Conservation (phyloP, 352 stramenopile species). For the Globisporangium radiosum region DNA sequence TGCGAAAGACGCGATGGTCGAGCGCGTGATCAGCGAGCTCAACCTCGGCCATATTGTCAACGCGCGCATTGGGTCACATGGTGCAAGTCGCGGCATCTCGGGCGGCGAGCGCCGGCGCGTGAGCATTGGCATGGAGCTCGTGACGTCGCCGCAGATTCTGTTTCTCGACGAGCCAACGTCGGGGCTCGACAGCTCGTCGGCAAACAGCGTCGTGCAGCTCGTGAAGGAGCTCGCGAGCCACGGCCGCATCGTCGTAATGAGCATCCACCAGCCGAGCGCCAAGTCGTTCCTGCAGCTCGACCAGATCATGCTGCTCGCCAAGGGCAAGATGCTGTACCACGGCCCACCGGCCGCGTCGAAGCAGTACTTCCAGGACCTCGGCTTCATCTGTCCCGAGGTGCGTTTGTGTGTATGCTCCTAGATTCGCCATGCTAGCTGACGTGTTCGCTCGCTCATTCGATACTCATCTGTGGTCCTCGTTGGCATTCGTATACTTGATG, state of each 20-base stretch:
- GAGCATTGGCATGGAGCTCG: constrained; percentile 92
- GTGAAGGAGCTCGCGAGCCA: constrained; percentile 80
- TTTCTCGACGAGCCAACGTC: constrained; percentile 91
- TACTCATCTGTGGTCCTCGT: too few relatives aligned
- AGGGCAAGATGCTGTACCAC: constrained; percentile 66
- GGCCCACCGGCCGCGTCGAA: constrained; percentile 41
- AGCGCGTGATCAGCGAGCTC: constrained; percentile 62
- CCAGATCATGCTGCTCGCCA: constrained; percentile 85
- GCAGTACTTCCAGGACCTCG: constrained; percentile 52
- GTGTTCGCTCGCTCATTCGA: too few relatives aligned
- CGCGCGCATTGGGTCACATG: constrained; percentile 42
- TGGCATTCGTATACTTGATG: not conserved
- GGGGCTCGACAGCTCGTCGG: constrained; percentile 88
- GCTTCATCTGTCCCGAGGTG: constrained; percentile 54
- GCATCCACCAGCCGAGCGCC: constrained; percentile 88
- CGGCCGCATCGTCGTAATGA: constrained; percentile 77
- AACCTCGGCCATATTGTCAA: constrained; percentile 64
- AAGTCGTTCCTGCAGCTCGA: constrained; percentile 90
- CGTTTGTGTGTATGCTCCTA: constrained; percentile 6
- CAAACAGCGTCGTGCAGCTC: constrained; percentile 87
- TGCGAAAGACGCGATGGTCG: constrained; percentile 62
- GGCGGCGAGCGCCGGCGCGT: constrained; percentile 91
- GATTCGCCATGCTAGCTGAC: too few relatives aligned
- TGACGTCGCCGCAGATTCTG: constrained; percentile 82
- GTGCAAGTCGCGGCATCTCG: constrained; percentile 81